Evolutionary conservation across 2,329 filamentous ascomycete species (phyloP).

Genomic region (Microdochium paspali): DNA sequence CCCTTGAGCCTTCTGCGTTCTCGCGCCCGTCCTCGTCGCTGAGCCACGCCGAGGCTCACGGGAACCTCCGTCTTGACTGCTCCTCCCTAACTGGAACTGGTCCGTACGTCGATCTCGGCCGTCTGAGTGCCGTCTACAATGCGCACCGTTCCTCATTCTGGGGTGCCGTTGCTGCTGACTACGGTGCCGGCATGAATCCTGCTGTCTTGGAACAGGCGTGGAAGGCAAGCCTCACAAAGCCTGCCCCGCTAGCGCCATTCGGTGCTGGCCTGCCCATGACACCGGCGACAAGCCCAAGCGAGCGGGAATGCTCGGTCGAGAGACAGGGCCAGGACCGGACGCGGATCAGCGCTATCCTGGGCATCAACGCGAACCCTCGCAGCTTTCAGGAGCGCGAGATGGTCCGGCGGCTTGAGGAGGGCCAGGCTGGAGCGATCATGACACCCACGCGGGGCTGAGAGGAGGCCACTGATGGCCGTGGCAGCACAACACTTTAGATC

Average conservation of each 20-base stretch:
- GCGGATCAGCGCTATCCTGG: constrained; percentile 53
- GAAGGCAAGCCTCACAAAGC: constrained; percentile 37
- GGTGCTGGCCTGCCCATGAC: constrained; percentile 38
- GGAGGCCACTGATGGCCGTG: neutral
- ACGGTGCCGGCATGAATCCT: constrained; percentile 54
- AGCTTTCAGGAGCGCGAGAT: constrained; percentile 49
- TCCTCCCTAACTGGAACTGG: constrained; percentile 29
- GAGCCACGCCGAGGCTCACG: constrained; percentile 27
- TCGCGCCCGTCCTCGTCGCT: constrained; percentile 25
- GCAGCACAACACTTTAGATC: neutral
- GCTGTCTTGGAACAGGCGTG: constrained; percentile 63
- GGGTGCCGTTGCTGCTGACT: constrained; percentile 62
- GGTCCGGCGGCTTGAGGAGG: constrained; percentile 45
- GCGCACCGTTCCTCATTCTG: constrained; percentile 64
- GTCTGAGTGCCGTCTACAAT: constrained; percentile 62
- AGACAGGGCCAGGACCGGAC: constrained; percentile 40
- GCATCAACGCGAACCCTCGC: constrained; percentile 47
- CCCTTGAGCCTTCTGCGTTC: constrained; percentile 34
- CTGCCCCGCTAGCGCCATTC: constrained; percentile 16
- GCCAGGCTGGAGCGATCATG: constrained; percentile 23
- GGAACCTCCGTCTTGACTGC: constrained; percentile 49
- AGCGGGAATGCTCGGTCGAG: constrained; percentile 29
- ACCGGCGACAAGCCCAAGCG: constrained; percentile 41
- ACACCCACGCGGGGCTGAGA: constrained; percentile 18
- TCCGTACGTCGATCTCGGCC: constrained; percentile 49